Base-by-base conservation (phyloP, 768 basidiomycete species). In the Exsudoporus frostii region DNA sequence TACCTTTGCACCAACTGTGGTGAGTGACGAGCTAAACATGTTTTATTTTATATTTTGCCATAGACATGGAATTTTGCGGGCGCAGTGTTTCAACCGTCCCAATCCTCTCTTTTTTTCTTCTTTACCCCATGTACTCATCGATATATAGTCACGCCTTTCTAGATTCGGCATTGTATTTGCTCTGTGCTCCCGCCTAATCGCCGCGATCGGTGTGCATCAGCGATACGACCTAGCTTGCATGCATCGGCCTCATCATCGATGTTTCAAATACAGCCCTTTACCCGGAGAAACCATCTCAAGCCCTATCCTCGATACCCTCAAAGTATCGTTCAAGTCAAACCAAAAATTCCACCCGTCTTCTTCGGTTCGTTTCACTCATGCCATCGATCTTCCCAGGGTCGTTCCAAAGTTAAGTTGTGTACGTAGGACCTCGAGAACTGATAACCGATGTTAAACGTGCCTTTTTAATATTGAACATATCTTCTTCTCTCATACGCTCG, bases 311-410 rank as follows among this genome's bases (percentile, higher is more conserved):
- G 29, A 37, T 25, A 32, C 38, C 27, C 1, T 27, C 9, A 51
- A 37, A 29, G 32, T 40, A n/a, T 39, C 17, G 27, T 45, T 22
- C 34, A 48, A n/a, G n/a, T 38, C 2, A 42, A 13, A 25, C 1
- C 27, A 2, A 20, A 37, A 13, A 3, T 19, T 15, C 32, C 15
- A 8, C 6, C 41, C 55, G 41, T 6, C 22, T 22, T 41, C 30
- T 30, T 49, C 43, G 51, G 54, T 17, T 29, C 29, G 51, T 45
- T 54, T 50, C 42, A 51, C n/a, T 32, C 46, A 24, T 29, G 29
- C 13, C 55, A 42, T 9, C 32, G 43, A 46, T 55, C 36, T 51
- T 38, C 49, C 29, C 50, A 24, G 37, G 49, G 22, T 20, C 25
- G 24, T 42, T 48, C 44, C 54, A 51, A 48, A 32, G 19, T 45